Conservation (phyloP, 768 basidiomycete species). For the Podaxis sp. region DNA sequence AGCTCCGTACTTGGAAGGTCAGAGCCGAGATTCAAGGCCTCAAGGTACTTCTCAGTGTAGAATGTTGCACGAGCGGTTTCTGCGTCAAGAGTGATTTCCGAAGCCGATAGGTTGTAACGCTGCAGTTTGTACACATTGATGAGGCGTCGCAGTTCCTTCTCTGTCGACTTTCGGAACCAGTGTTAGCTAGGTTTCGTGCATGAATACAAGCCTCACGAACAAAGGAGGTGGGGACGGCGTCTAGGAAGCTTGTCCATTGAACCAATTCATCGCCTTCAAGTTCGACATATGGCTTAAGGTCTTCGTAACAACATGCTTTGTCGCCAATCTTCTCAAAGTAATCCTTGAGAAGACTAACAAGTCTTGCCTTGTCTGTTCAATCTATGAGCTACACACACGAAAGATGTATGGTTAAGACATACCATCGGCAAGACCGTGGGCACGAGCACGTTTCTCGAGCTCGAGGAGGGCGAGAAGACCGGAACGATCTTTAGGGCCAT, state of each 20-base stretch:
- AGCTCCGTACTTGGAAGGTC: conserved; percentile 72
- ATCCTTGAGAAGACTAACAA: conserved; percentile 51
- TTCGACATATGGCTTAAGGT: conserved; percentile 65
- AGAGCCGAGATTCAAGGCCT: conserved; percentile 64
- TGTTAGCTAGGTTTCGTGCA: conserved; percentile 1
- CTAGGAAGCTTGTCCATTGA: conserved; percentile 55
- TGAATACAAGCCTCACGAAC: conserved; percentile 33
- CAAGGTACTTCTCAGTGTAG: conserved; percentile 62
- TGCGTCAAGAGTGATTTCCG: conserved; percentile 52
- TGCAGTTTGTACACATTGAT: conserved; percentile 78
- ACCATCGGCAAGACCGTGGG: conserved; percentile 50
- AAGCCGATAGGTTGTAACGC: conserved; percentile 52
- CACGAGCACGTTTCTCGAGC: conserved; percentile 58
- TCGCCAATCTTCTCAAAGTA: conserved; percentile 76
- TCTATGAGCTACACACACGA: background rate
- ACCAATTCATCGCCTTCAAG: conserved; percentile 45
- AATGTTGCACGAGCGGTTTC: conserved; percentile 51
- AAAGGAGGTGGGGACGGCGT: conserved; percentile 42
- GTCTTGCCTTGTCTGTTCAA: conserved; percentile 39
- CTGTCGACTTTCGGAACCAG: conserved; percentile 38
- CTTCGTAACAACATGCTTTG: conserved; percentile 87
- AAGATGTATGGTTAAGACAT: conserved; percentile 2
- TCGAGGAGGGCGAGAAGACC: conserved; percentile 74
- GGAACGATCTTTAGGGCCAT: conserved; percentile 73
- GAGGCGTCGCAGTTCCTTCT: conserved; percentile 55